Percentiles rank a stretch among this genome's conserved stretches.
Evolutionary conservation across 2,329 filamentous ascomycete species (phyloP).

Genomic region (Ophiostoma novo-ulmi): DNA sequence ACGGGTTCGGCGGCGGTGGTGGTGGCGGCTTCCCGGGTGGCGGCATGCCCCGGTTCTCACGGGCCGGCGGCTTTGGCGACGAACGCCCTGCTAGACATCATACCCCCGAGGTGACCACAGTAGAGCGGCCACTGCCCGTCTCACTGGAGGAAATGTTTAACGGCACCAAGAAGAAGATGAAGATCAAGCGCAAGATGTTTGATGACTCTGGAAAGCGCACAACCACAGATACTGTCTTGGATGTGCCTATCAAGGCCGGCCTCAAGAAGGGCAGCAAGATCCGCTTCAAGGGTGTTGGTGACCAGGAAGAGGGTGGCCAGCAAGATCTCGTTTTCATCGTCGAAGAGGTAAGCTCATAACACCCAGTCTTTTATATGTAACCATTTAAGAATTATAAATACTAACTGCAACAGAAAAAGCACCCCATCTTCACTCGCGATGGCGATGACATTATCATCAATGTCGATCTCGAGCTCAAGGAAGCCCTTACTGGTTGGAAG

Average conservation of each 20-base stretch:
- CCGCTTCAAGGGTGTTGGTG: constrained; percentile 95
- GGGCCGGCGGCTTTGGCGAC: constrained; percentile 28
- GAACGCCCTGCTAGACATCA: constrained; percentile 40
- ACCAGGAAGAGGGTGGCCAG: constrained; percentile 91
- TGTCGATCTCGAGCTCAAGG: constrained; percentile 81
- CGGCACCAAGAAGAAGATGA: constrained; percentile 92
- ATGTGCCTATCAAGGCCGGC: constrained; percentile 92
- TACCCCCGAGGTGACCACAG: constrained; percentile 82
- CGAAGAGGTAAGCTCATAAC: constrained; percentile 50
- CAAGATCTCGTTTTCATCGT: constrained; percentile 95
- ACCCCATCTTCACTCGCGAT: constrained; percentile 77
- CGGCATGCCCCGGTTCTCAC: constrained; percentile 22
- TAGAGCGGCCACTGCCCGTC: constrained; percentile 77
- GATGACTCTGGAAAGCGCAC: constrained; percentile 80
- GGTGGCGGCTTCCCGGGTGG: constrained; percentile 34
- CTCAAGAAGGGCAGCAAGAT: constrained; percentile 97
- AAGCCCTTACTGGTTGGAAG: constrained; percentile 90
- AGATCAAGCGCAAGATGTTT: constrained; percentile 94
- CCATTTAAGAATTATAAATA: constrained; percentile 36
- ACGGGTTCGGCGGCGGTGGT: constrained; percentile 42
- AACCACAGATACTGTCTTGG: constrained; percentile 81
- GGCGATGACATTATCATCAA: constrained; percentile 79
- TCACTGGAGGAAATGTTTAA: constrained; percentile 83
- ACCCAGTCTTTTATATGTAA: no score
- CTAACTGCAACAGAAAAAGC: constrained; percentile 57